Conservation (phyloP, 345 rosid species). For the Bruguiera parviflora region DNA sequence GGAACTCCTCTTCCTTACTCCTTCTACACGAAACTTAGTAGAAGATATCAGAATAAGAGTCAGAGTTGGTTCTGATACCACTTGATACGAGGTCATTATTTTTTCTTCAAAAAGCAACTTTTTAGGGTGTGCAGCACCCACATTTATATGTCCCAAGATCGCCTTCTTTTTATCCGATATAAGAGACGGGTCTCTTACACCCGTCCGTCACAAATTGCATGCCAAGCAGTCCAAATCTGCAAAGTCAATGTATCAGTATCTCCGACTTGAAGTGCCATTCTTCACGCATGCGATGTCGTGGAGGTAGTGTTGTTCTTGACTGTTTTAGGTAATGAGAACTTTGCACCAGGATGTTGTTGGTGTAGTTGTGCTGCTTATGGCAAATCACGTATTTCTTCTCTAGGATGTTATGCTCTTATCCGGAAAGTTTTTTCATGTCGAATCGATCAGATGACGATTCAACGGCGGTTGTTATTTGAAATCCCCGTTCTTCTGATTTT, state of each 20-base stretch:
- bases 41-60: too few species aligned
- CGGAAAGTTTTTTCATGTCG: constrained; percentile 66
- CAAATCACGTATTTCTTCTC: constrained; percentile 9
- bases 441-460: constrained; percentile 59
- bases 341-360: neutral
- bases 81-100: too few species aligned
- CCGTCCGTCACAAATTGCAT: too few species aligned
- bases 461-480: constrained; percentile 56
- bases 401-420: constrained; percentile 82
- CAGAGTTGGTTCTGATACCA: too few species aligned
- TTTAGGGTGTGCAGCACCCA: too few species aligned
- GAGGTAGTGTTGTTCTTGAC: constrained; percentile 48
- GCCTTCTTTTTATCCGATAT: too few species aligned
- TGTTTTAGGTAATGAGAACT: neutral
- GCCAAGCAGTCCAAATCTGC: constrained; percentile 37
- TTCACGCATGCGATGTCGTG: constrained; percentile 91
- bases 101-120: too few species aligned
- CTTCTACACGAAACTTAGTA: too few species aligned
- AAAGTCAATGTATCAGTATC: constrained; percentile 62
- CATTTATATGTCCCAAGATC: too few species aligned
- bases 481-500: constrained; percentile 88
- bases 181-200: too few species aligned
- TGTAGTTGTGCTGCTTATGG: constrained; percentile 8
- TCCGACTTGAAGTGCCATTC: constrained; percentile 83
- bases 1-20: too few species aligned